Base-by-base conservation (phyloP, 2,329 filamentous ascomycete species). In the Phialocephala sp. region DNA sequence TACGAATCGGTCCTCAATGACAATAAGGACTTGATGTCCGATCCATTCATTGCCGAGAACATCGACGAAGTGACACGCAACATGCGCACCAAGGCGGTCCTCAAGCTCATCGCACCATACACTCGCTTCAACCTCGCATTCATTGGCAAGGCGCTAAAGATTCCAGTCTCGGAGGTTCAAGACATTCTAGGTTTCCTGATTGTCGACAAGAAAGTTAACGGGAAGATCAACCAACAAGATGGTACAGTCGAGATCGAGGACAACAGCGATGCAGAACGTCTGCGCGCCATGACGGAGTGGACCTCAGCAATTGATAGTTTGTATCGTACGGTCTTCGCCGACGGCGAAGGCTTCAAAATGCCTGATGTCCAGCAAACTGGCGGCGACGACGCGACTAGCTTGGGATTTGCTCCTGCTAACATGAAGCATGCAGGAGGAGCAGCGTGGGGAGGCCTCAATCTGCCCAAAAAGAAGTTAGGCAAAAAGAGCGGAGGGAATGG, bases 21-120 rank as follows among this genome's bases (percentile, higher is more conserved):
- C 75, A 96, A 97, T 80, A 90, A 89, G 74, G 95, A 97, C 76
- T 89, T 99, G 32, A 84, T 98, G 45, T 88, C 90, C 14, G 95
- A 99, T 77, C 89, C 92, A 0, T 99, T 98, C 80, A 99, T 99
- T 73, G 94, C 94, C 35, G 95, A 98, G 80, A 98, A 99, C 77
- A 99, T 99, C 72, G 95, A 98, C 78, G 95, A 99, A 80, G 94
- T 99, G 64, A 99, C 94, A 60, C 91, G 95, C 52, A 97, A 95
- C 79, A 97, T 99, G 91, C 91, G 95, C 62, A 98, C 94, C 71
- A 97, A 97, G 83, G 94, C 94, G 1, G 89, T 98, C 11, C 82
- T 97, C 69, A 97, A 95, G 80, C 84, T 98, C 27, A 95, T 98
- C 69, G 93, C 93, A 4, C 95, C 95, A 0, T 99, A 98, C 82